phyloP scores from a whole-genome alignment of 148 eudicot genomes.

The Chenopodium album region DNA sequence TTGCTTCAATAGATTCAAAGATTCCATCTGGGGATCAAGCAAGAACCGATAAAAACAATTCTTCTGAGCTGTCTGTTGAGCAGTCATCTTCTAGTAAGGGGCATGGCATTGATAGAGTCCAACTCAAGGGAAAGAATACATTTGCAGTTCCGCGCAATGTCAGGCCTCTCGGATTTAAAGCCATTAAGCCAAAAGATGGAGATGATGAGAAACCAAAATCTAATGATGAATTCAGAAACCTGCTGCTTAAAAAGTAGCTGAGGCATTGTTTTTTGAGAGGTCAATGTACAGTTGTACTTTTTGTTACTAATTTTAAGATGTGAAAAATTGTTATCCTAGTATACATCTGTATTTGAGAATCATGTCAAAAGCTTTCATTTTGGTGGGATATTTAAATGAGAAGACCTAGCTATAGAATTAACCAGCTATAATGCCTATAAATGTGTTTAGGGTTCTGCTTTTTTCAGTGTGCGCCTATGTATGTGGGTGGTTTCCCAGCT shows the following conservation, averaged over 20 bases:
- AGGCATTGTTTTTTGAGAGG: neutral
- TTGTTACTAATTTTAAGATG: neutral
- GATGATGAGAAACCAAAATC: conserved; percentile 76
- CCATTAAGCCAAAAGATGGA: conserved; percentile 34
- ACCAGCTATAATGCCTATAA: neutral
- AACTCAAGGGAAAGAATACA: conserved; percentile 73
- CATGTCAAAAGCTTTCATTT: neutral
- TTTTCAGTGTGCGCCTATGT: neutral
- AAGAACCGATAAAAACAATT: neutral
- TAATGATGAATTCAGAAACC: conserved; percentile 79
- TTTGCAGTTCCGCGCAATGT: conserved; percentile 83
- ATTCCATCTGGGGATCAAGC: neutral
- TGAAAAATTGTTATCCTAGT: neutral
- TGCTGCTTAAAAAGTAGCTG: conserved; percentile 51
- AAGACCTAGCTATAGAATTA: neutral
- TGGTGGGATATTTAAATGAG: neutral
- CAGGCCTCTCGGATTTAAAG: conserved; percentile 53
- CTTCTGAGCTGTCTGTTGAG: conserved; percentile 20
- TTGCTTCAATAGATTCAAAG: conserved; percentile 23
- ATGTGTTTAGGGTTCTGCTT: neutral
- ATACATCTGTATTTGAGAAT: neutral
- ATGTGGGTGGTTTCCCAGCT: neutral
- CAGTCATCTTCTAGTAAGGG: conserved; percentile 23
- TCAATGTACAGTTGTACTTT: conserved; percentile 22
- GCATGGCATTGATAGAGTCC: conserved; percentile 29